Evolutionary conservation across 176 grass and related monocot species (phyloP).

Genomic region (Puccinellia tenuiflora): DNA sequence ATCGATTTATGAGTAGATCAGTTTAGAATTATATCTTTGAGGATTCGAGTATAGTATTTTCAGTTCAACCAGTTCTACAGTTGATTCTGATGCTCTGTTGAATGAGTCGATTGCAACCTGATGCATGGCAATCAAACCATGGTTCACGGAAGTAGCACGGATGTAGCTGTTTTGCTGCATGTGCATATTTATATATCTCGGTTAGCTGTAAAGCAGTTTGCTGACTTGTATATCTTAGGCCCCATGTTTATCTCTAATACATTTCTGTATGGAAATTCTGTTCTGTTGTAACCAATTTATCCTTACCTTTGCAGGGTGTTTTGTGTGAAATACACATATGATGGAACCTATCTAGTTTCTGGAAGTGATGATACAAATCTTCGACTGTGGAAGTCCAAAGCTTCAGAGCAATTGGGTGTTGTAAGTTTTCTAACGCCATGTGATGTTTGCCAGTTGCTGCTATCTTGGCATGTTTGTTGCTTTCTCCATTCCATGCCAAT

Average conservation of each 20-base stretch:
- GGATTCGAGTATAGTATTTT: neutral
- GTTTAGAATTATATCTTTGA: constrained; percentile 3
- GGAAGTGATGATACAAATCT: constrained; percentile 99
- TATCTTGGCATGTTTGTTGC: neutral
- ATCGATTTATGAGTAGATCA: neutral
- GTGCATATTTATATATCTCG: neutral
- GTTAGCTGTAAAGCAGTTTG: neutral
- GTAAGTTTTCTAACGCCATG: constrained; percentile 41
- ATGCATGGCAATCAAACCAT: neutral
- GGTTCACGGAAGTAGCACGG: neutral
- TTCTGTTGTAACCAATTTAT: constrained; percentile 20
- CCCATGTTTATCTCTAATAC: neutral
- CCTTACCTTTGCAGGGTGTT: constrained; percentile 60
- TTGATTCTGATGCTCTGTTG: neutral
- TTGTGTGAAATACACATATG: constrained; percentile 87
- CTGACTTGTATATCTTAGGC: neutral
- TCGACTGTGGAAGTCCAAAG: constrained; percentile 86
- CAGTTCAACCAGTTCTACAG: neutral
- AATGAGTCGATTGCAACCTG: neutral
- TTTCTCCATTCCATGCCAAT: neutral
- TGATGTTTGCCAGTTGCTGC: neutral
- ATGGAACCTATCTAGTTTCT: constrained; percentile 88
- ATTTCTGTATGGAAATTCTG: neutral
- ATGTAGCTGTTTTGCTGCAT: neutral
- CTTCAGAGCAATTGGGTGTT: constrained; percentile 90